phyloP scores from a whole-genome alignment of 1,139 yeast species.

The Geotrichum phurueaensis region DNA sequence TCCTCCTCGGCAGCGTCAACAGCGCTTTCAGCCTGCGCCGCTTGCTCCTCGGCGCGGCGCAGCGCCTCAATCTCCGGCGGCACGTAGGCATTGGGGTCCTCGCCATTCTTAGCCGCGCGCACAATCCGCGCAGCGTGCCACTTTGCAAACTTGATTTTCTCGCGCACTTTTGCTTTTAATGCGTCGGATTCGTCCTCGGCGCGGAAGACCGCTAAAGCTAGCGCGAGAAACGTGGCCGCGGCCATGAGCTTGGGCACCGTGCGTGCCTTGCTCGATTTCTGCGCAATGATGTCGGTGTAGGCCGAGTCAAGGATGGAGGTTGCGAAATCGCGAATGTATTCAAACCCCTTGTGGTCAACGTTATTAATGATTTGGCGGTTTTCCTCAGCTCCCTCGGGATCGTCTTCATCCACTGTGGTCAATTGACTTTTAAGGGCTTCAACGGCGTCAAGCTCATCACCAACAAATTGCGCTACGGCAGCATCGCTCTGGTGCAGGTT shows the following conservation, averaged over 20 bases:
- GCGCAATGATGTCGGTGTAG: not conserved
- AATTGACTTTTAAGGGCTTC: conserved; percentile 45
- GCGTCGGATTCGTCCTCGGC: conserved; percentile 18
- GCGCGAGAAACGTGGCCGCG: conserved; percentile 44
- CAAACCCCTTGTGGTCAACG: not conserved
- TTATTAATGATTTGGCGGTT: conserved; percentile 22
- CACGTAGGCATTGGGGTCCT: conserved; percentile 46
- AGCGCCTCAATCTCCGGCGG: conserved; percentile 26
- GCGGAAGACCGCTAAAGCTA: conserved; percentile 26
- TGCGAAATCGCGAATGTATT: not conserved
- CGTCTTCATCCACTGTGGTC: conserved; percentile 46
- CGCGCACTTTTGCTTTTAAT: conserved; percentile 30
- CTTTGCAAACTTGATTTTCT: conserved; percentile 50
- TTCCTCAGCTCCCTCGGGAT: conserved; percentile 39
- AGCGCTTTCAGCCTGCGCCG: conserved; percentile 28
- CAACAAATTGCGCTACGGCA: conserved; percentile 53
- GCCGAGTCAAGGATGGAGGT: not conserved
- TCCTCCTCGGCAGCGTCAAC: conserved; percentile 38
- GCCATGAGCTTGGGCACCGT: conserved; percentile 49
- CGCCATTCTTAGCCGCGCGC: conserved; percentile 41
- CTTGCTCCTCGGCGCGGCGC: conserved; percentile 25
- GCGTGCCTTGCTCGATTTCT: conserved; percentile 24
- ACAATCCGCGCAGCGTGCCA: conserved; percentile 54
- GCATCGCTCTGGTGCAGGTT: conserved; percentile 51
- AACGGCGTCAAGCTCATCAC: conserved; percentile 55